Base-by-base conservation (phyloP, 371 early-diverging fungal genomes). In the Mortierella sp. region DNA sequence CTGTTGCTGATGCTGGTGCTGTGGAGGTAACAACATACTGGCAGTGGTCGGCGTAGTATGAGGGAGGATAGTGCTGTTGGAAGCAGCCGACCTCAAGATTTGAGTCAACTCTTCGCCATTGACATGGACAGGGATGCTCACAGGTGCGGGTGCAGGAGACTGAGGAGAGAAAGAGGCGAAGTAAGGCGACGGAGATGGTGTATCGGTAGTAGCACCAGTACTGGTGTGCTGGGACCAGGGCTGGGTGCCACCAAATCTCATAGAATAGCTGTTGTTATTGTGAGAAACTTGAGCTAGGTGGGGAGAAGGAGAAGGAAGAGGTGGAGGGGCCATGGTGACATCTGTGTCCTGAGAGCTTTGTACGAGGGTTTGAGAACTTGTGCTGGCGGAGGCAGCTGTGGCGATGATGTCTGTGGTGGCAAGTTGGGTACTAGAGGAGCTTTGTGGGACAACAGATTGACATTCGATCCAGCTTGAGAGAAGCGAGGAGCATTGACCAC, bases 401-500 rank as follows among this genome's bases (percentile, higher is more conserved):
- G 51, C 4, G 18, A 0, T 21, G 51, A 18, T 21, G 16, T 2
- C 48, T 14, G 51, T 51, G 51, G 51, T 51, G 21, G 51, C 21
- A 46, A 46, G 48, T 14, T 12, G 14, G 51, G 51, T 51, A 18
- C 51, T 51, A 18, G 51, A 4, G 49, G 51, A 71, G 3, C 11
- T 11, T 46, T 46, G 44, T 8, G 38, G 6, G 3, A 14, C 27
- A 12, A 75, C 32, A 3, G 76, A 32, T 16, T 75, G 78, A 43
- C 80, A 75, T 29, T 78, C 56, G 32, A 84, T 71, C 41, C 70
- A 81, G 4, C 46, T 72, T 8, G 35, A 29, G 3, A 84, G 60
- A 16, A 81, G 21, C 1, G 77, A 51, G 1, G 76, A 73, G 78
- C 84, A 81, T 38, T 56, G 78, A 54, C 70, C 71, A 74, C 84